Base-by-base conservation (phyloP, 2,329 filamentous ascomycete species). In the Cytospora mali region DNA sequence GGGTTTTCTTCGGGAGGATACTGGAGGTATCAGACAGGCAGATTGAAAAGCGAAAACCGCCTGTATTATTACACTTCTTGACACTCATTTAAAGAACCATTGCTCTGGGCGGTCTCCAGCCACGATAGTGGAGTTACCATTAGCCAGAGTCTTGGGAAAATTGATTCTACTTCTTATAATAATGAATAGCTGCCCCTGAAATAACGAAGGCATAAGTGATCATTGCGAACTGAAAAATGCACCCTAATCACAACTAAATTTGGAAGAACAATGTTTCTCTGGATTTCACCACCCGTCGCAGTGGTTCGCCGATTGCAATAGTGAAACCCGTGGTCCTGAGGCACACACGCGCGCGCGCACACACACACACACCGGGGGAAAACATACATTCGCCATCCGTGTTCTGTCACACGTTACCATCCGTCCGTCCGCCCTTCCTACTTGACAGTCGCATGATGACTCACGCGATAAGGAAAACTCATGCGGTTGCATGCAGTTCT, bases 21-120 rank as follows among this genome's bases (percentile, higher is more conserved):
- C 23, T 29, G 25, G 51, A 42, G 23, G 25, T 18, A 52, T 21
- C 13, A n/a, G 39, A 56, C n/a, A 7, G 58, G 50, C 49, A 61
- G 55, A 61, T 54, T 64, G 54, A 21, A 55, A 50, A 58, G 23
- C 54, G 29, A 28, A 46, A 62, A 6, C 42, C 28, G 10, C 6
- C 35, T 62, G 67, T 66, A 69, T 60, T 39, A 64, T 58, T 69
- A 68, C 35, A 31, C n/a, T 69, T 68, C 66, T 65, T 48, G 54
- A 65, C 69, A 49, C 61, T 69, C 69, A 33, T 64, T 69, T 7
- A 58, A 25, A 46, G n/a, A 21, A 56, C 21, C 25, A 18, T 65
- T 60, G 63, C 55, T 60, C 55, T 42, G 28, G 29, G 51, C 18
- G 3, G 18, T 50, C 13, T 46, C 27, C 23, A 42, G 21, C n/a